These are phyloP conservation scores for Sherardia arvensis DNA, from an alignment of 257 asterid genomes.

Conservation along the genomic window DNA sequence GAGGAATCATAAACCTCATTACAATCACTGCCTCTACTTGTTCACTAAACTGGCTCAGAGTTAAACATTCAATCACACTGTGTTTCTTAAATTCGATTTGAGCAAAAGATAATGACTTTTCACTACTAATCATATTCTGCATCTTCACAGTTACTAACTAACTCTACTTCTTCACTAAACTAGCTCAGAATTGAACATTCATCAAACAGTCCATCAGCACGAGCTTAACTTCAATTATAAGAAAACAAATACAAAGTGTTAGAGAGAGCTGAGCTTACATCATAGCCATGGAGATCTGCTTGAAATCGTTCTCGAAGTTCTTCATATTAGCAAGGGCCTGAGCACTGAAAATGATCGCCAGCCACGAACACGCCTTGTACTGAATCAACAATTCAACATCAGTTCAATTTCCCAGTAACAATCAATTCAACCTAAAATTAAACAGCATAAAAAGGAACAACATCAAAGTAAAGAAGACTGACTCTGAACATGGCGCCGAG, in stretches of 20 bases:
- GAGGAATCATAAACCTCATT: too few species aligned
- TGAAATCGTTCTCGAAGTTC: conserved; percentile 85
- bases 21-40: not conserved
- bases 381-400: too few species aligned
- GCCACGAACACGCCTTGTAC: conserved; percentile 93
- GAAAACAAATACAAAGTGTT: not conserved
- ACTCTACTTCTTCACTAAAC: not conserved
- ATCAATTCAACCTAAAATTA: not conserved
- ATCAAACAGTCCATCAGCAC: not conserved
- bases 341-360: conserved; percentile 77
- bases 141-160: too few species aligned
- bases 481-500: conserved; percentile 68
- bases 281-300: conserved; percentile 99
- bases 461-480: not conserved
- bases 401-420: not conserved
- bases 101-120: too few species aligned
- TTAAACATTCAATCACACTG: not conserved
- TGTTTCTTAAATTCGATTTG: too few species aligned
- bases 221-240: not conserved
- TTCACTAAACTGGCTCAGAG: not conserved
- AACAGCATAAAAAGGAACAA: not conserved
- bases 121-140: too few species aligned
- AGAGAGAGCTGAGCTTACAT: conserved; percentile 42
- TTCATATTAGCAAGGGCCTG: conserved; percentile 90
- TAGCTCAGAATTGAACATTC: not conserved